A percentile compares a stretch with the other conserved stretches of the same genome.
Conservation (phyloP, 2,329 filamentous ascomycete genomes). For the Neofusicoccum sp. region DNA sequence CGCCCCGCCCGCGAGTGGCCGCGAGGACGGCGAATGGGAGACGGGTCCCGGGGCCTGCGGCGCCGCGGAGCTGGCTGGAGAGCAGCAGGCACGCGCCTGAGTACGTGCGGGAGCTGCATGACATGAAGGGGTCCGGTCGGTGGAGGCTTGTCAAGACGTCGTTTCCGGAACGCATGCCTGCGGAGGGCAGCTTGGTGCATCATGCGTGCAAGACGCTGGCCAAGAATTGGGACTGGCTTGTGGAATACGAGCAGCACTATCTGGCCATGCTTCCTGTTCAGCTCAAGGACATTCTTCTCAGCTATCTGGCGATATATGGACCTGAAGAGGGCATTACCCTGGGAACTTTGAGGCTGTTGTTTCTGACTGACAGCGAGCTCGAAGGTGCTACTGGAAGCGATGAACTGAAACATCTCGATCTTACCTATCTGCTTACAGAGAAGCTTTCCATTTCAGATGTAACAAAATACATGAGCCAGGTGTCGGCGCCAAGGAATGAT, state of each 20-base stretch:
- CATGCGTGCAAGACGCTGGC: conserved; percentile 57
- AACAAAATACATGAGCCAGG: conserved; percentile 44
- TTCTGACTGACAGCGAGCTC: conserved; percentile 41
- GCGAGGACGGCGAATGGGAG: conserved; percentile 22
- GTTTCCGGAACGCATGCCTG: conserved; percentile 19
- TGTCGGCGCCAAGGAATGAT: background rate
- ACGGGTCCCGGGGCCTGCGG: conserved; percentile 45
- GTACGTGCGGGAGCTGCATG: conserved; percentile 24
- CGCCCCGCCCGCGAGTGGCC: conserved; percentile 47
- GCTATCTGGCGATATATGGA: conserved; percentile 58
- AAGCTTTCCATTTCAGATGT: conserved; percentile 54
- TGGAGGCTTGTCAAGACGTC: background rate
- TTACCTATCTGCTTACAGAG: conserved; percentile 53
- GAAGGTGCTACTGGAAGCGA: conserved; percentile 43
- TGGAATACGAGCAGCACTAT: conserved; percentile 60
- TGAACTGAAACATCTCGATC: conserved; percentile 54
- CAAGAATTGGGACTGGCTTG: conserved; percentile 58
- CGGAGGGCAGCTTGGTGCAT: conserved; percentile 51
- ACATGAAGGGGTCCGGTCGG: conserved; percentile 1
- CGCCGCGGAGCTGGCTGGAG: conserved; percentile 50
- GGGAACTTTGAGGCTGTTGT: conserved; percentile 54
- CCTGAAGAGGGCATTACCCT: conserved; percentile 43
- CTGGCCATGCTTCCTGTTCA: conserved; percentile 54
- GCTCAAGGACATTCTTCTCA: conserved; percentile 57
- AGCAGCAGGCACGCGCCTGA: conserved; percentile 35